Evolutionary conservation across 163 green algal genomes (phyloP), one percentile per base, ranked within the genome.

Genomic region (Prototheca cutis): DNA sequence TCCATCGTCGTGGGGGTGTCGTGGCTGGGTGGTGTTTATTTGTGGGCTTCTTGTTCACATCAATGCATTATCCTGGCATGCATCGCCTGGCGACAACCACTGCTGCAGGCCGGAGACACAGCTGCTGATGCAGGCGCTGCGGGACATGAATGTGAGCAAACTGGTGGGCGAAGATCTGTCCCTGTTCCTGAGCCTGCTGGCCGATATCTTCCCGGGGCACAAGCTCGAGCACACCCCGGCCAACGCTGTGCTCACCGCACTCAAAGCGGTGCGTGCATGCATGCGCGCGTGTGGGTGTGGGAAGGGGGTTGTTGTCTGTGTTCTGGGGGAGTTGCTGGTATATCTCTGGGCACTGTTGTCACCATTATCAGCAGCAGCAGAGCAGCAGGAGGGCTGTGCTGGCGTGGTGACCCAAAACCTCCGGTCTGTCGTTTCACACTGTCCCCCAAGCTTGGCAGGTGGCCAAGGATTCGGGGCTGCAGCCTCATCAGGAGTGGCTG

Each of bases 81-180:
- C n/a, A n/a, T n/a, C n/a, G n/a, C n/a, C n/a, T n/a, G n/a, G n/a
- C n/a, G n/a, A n/a, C n/a, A n/a, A n/a, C 36, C 36, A 45, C 36
- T 13, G 36, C 36, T 45, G 36, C 48, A 54, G 48, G 48, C 33
- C 58, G 21, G 58, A 32, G 8, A 5, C 39, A 21, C 55, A 55
- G 55, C 42, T 56, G 29, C 45, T 96, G 76, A 95, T 96, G 89
- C 77, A 85, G 48, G 94, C 84, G 48, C 76, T 97, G 67, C 80
- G 88, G 29, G 90, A 97, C 77, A 95, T 96, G 90, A 97, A 97
- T 77, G 92, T 95, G 83, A 87, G 72, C 80, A 97, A 96, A 75
- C 95, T 94, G 70, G 87, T 96, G 61, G 86, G 87, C 10, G 90
- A 96, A 72, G 90, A 97, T 56, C 87, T 95, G 62, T 89, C 90